Base-by-base conservation (phyloP, 768 basidiomycete genomes). In the Panaeolus papilionaceus region DNA sequence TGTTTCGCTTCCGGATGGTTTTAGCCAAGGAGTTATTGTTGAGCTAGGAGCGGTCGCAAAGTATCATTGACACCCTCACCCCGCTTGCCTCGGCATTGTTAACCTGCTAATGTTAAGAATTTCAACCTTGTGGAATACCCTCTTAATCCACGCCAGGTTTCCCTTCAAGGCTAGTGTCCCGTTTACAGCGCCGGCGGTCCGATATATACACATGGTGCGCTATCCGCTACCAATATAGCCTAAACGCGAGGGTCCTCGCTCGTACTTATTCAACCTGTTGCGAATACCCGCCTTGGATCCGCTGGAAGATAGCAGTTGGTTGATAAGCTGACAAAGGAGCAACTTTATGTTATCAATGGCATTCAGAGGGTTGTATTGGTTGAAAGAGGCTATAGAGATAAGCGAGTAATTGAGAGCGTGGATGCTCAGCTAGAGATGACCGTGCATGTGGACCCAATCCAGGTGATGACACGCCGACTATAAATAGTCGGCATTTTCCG, bases 401-500 rank as follows among this genome's bases (percentile, higher is more conserved):
- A 58, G 28, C 54, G 54, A 33, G 4, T 7, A 58, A 14, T 14
- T 33, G 54, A 37, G 33, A 28, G 54, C 33, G 28, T 58, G 54
- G 54, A 58, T 37, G 54, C 47, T 49, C 47, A 49, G 47, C 47
- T 49, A 49, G 20, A 23, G 28, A 12, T 12, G 28, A 6, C 5
- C 42, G 9, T 51, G 47, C 47, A 51, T 51, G 47, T 51, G 47
- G 47, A 51, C 10, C 18, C 26, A 58, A 58, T 28, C 10, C 1
- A 51, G n/a, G 12, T 26, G 6, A 33, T 16, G 26, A 28, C 49
- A 28, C 49, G 49, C 14, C 9, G 49, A 23, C 49, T 51, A 51
- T 51, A 51, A 51, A 51, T 51, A 51, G 49, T 58, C 54, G 54
- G 54, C 54, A 33, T 33, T 14, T 37, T 4, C 54, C 54, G 54